Evolutionary conservation across 306 rosid genomes (phyloP).

Genomic region (Sindora glabra): DNA sequence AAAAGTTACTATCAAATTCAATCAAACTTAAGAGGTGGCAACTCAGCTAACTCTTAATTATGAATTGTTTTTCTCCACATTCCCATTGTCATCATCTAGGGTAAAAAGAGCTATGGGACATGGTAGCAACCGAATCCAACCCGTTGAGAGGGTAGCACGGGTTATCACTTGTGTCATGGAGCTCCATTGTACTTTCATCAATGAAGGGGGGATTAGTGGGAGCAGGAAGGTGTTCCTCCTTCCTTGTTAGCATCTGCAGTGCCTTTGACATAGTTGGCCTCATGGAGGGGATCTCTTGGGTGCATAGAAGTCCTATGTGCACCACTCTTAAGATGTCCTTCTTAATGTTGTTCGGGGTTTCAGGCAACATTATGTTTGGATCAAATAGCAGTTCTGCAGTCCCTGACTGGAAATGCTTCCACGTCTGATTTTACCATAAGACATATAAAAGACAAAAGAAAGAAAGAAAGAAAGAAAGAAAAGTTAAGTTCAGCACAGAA

Average conservation of each 20-base stretch:
- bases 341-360: conserved; percentile 25
- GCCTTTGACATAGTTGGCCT: conserved; percentile 79
- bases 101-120: conserved; percentile 62
- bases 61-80: conserved; percentile 10
- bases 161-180: conserved; percentile 42
- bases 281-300: conserved; percentile 65
- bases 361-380: conserved; percentile 52
- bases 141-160: conserved; percentile 28
- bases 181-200: conserved; percentile 81
- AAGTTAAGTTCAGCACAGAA: not conserved
- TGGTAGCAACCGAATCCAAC: conserved; percentile 49
- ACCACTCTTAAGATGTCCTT: conserved; percentile 55
- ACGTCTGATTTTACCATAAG: conserved; percentile 43
- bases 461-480: not conserved
- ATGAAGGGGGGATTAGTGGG: conserved; percentile 86
- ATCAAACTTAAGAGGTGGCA: too few species aligned
- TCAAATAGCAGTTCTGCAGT: conserved; percentile 49
- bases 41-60: too few species aligned
- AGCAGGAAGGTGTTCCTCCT: conserved; percentile 54
- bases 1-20: too few species aligned
- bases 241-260: conserved; percentile 59
- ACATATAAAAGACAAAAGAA: too few species aligned
- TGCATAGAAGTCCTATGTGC: conserved; percentile 79
- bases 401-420: conserved; percentile 77
- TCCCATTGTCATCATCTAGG: conserved; percentile 44